A percentile compares a stretch with the other conserved stretches of the same genome.
phyloP scores from a whole-genome alignment of 1,284 basidiomycete genomes.

The Marasmius oreades region DNA sequence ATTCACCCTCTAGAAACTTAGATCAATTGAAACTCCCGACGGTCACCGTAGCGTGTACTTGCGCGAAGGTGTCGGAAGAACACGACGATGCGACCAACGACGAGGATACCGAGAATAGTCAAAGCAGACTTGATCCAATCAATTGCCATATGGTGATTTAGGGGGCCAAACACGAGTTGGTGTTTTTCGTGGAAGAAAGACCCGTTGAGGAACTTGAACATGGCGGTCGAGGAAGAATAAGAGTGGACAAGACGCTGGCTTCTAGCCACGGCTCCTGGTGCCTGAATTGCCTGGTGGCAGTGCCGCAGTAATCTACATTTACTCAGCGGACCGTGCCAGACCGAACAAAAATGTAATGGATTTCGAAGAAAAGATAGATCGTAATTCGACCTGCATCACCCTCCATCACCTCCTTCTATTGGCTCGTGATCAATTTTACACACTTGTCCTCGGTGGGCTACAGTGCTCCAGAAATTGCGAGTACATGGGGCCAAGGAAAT shows the following conservation, averaged over 20 bases:
- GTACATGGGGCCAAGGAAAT: too few species aligned
- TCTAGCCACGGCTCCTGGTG: not conserved
- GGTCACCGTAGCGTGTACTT: not conserved
- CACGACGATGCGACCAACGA: slow-evolving; percentile 4
- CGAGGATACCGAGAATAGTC: not conserved
- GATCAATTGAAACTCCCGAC: not conserved
- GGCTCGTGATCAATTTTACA: too few species aligned
- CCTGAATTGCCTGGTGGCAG: too few species aligned
- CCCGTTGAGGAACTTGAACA: not conserved
- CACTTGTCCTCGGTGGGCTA: too few species aligned
- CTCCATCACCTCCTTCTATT: too few species aligned
- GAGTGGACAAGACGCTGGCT: not conserved
- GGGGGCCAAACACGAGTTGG: not conserved
- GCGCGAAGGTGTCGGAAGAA: slow-evolving; percentile 5
- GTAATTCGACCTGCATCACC: too few species aligned
- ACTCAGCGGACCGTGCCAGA: too few species aligned
- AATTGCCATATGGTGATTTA: not conserved
- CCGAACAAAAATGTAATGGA: too few species aligned
- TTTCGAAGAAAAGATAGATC: too few species aligned
- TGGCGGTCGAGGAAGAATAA: not conserved
- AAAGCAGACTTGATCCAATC: not conserved
- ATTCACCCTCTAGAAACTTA: slow-evolving; percentile 13
- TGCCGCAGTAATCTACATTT: too few species aligned
- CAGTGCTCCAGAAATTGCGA: too few species aligned
- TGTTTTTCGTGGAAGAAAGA: not conserved